Percentiles rank a stretch among this genome's conserved stretches.
These are phyloP conservation scores for Flaveria ramosissima DNA, from an alignment of 129 eudicot species.

Conservation along the genomic window DNA sequence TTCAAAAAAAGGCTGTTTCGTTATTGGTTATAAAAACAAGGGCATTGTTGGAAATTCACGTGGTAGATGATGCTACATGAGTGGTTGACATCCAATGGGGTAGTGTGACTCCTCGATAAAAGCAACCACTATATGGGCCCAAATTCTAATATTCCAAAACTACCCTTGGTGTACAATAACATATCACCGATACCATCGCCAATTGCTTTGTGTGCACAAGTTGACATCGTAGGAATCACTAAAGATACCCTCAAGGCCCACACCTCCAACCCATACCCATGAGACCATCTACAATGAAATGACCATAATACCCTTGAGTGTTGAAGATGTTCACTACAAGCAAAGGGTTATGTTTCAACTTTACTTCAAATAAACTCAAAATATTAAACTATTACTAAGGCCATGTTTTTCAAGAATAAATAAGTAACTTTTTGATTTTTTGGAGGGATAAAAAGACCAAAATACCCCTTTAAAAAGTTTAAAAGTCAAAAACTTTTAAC, in stretches of 20 bases:
- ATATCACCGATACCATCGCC: constrained; percentile 27
- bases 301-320: constrained; percentile 15
- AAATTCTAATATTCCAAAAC: constrained; percentile 9
- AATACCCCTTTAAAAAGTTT: too few relatives aligned
- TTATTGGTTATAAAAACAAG: neutral
- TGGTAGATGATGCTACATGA: neutral
- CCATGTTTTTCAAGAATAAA: too few relatives aligned
- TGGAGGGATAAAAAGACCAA: too few relatives aligned
- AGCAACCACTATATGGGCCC: constrained; percentile 7
- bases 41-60: neutral
- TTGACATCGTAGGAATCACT: constrained; percentile 27
- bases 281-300: neutral
- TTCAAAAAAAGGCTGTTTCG: neutral
- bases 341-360: constrained; percentile 18
- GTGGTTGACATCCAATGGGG: neutral
- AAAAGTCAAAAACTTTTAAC: too few relatives aligned
- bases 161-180: constrained; percentile 23
- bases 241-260: constrained; percentile 23
- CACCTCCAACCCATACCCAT: neutral
- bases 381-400: neutral
- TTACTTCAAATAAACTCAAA: constrained; percentile 27
- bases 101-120: constrained; percentile 23
- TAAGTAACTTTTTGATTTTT: too few relatives aligned
- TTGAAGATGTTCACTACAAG: constrained; percentile 1
- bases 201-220: constrained; percentile 18